Conservation (phyloP, 176 grass and related monocot genomes). For the Eleusine indica region DNA sequence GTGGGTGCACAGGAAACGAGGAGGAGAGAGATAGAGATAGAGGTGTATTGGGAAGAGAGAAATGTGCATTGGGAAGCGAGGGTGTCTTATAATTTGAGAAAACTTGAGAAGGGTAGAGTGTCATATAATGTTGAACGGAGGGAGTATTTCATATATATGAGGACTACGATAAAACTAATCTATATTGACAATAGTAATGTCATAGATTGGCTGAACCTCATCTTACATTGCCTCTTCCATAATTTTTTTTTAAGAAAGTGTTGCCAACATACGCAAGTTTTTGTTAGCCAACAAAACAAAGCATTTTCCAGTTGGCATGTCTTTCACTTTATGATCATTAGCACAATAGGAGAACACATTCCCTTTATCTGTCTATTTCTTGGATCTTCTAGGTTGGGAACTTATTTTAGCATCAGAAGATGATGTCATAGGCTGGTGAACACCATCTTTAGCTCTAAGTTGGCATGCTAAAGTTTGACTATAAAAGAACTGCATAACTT, state of each 20-base stretch:
- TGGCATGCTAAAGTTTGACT: neutral
- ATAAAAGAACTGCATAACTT: neutral
- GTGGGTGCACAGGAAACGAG: no score
- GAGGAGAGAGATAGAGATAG: no score
- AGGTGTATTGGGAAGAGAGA: no score
- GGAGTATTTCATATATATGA: neutral
- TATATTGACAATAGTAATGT: neutral
- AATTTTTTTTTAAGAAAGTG: neutral
- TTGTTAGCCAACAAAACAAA: neutral
- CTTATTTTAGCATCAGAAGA: neutral
- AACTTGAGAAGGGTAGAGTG: no score
- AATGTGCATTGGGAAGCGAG: no score
- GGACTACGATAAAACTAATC: neutral
- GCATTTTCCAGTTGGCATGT: neutral
- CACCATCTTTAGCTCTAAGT: neutral
- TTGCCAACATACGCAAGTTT: neutral
- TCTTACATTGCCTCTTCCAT: neutral
- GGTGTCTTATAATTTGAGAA: no score
- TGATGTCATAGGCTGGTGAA: neutral
- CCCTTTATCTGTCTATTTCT: neutral
- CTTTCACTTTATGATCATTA: constrained; percentile 18
- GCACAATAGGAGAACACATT: neutral
- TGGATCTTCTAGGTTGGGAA: neutral
- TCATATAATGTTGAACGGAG: no score
- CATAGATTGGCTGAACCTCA: neutral